Conservation (phyloP, 352 stramenopile genomes). For the Pythium pyrilobum region DNA sequence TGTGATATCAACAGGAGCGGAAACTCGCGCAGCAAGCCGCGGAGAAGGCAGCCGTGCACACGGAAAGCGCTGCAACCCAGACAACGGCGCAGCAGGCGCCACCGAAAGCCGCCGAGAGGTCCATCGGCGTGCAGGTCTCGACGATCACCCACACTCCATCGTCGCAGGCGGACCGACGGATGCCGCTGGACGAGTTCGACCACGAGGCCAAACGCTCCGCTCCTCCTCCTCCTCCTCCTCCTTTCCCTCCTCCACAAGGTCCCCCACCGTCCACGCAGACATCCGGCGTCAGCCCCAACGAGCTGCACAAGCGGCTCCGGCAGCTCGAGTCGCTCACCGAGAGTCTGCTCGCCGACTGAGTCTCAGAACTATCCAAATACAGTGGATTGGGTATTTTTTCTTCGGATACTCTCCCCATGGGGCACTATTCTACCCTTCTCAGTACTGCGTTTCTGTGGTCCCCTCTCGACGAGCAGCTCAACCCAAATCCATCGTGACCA, state of each 20-base stretch:
- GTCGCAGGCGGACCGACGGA: background rate
- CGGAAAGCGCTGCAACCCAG: background rate
- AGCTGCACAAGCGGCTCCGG: slow-evolving; percentile 25
- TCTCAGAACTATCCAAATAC: background rate
- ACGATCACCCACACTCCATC: background rate
- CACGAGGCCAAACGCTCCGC: background rate
- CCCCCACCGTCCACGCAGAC: background rate
- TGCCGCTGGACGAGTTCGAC: slow-evolving; percentile 13
- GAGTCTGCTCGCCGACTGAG: slow-evolving; percentile 48
- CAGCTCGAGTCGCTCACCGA: slow-evolving; percentile 55
- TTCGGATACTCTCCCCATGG: too few relatives aligned
- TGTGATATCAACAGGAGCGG: slow-evolving; percentile 1
- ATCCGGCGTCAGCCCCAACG: background rate
- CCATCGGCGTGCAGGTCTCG: background rate
- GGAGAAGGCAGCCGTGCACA: background rate
- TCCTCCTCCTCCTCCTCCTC: background rate
- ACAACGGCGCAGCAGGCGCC: background rate
- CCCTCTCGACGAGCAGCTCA: background rate
- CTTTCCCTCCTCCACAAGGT: background rate
- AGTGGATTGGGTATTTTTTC: background rate
- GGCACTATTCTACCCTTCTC: background rate
- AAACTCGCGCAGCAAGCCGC: slow-evolving; percentile 3
- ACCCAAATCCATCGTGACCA: background rate
- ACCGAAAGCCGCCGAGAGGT: background rate
- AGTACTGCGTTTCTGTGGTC: background rate